Evolutionary conservation across 805 yeast genomes (phyloP), one percentile per base, ranked within the genome.

Genomic region (Lachancea nothofagi): DNA sequence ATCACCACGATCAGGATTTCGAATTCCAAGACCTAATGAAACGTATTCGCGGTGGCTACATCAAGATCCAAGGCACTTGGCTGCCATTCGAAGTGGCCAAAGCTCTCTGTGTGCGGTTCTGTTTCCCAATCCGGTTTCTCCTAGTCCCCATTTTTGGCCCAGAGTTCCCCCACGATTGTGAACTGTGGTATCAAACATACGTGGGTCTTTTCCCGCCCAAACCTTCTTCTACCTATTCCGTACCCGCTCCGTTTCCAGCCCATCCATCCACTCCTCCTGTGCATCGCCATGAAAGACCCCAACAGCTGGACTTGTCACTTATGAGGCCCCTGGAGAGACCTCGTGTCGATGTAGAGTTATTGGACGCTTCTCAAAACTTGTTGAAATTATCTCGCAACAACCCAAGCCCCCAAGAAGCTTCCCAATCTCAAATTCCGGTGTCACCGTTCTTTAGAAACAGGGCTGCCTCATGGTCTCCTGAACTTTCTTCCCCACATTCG

Each of bases 1-100:
- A 44, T n/a, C 40, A 44, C 2, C 46, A 47, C 8, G 21, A 50
- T 12, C 39, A 41, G 19, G 32, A 48, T 14, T 38, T 52, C 18
- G 43, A 46, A n/a, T 43, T 57, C 13, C 41, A 48, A 8, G 46
- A 47, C 25, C 47, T 60, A 10, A 54, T 66, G 24, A 77, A 77
- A 51, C 73, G 96, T 36, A 86, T 88, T 12, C 68, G 96, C 40
- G 97, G 97, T 33, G 97, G 96, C 2, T 86, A 78, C 53, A 71
- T 88, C 48, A 87, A 87, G 66, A 86, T 89, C 48, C 97, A 88
- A 64, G 97, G 97, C 3, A 86, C 96, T 7, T 89, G 96, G 96
- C 64, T 87, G 28, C 90, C 95, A 2, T 81, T 64, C 53, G 74
- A 72, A 7, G 67, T 83, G 36, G 87, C 94, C 18, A 71, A 70